Evolutionary conservation across 2,329 filamentous ascomycete species (phyloP), one percentile per base, ranked within the genome.

Genomic region (Biscogniauxia marginata): DNA sequence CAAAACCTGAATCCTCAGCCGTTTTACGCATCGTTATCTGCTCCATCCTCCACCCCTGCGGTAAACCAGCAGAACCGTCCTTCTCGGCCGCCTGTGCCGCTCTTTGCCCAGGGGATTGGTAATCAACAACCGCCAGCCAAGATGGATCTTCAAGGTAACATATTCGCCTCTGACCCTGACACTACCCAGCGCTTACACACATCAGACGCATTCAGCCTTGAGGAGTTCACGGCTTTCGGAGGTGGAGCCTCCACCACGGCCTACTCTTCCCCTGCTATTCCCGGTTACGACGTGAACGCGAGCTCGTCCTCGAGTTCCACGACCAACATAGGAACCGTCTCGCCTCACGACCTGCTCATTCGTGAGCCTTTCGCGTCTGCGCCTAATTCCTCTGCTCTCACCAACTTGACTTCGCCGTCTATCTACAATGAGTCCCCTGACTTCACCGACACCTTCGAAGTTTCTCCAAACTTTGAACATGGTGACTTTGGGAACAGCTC

Each of bases 321-420:
- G 24, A 79, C 77, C 69, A 82, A 84, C 70, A 69, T 85, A 69
- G 84, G 82, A 66, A 96, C 92, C 45, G 84, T 96, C 60, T 96
- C 92, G 59, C 92, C 92, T 19, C 87, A 90, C 73, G 91, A 96
- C 68, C 79, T 96, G 63, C 76, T 88, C 63, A 79, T 93, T 65
- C 84, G 85, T 64, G 85, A 90, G 67, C 79, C 82, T 57, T 85
- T 85, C 68, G 79, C 84, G 70, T 96, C 91, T 60, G 85, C 91
- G 39, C 92, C 92, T 24, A 90, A 90, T 69, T 96, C 92, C 2
- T 82, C 87, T 48, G 86, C 90, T 30, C 85, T 95, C 70, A 96
- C 92, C 34, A 86, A 91, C 61, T 70, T 96, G 73, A 96, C 91
- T 55, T 95, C 92, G 58, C 92, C 92, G 46, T 90, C 89, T n/a